Evolutionary conservation across 352 stramenopile species (phyloP), one percentile per base, ranked within the genome.

Genomic region (Phytophthora pluvialis): DNA sequence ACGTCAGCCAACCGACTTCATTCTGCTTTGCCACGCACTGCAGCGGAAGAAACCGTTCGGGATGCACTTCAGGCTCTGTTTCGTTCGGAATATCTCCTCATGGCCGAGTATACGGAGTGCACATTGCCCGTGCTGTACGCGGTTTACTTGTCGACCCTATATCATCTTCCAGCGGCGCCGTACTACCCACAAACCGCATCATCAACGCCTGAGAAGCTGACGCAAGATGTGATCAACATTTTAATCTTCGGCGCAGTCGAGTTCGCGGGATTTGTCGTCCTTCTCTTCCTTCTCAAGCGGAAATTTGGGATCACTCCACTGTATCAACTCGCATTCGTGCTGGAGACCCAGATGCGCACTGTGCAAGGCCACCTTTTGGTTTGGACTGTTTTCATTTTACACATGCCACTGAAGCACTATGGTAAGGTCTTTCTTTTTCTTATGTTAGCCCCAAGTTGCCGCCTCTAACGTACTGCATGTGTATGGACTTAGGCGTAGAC

Each of bases 21-120:
- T 10, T 53, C 54, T 16, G n/a, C 39, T 29, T 16, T 53, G 10
- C 18, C 26, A n/a, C 36, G 8, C 9, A 16, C 7, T 25, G 15
- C 45, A 8, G 33, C 15, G 3, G n/a, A 56, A 16, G 28, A 67
- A 42, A 48, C 42, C 15, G 38, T 64, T 32, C 40, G 39, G 11
- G 51, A 72, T 15, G 61, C 45, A 4, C 67, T 72, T 3, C 47
- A 64, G 25, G 40, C 57, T 29, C 60, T 76, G 33, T 81, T 78
- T 45, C 60, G 66, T 36, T 67, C 56, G 5, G 64, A 80, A 26
- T 75, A 69, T 35, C 4, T 75, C 4, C 49, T 73, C 0, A 52
- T 72, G 36, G 35, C 46, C 3, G 70, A 76, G 54, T 78, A 78
- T 46, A 64, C 76, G 44, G 66, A 77, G 49, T 73, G 69, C 36